phyloP scores from a whole-genome alignment of 2,329 filamentous ascomycete genomes.

The Dryadomyces quercus-mongolicae region DNA sequence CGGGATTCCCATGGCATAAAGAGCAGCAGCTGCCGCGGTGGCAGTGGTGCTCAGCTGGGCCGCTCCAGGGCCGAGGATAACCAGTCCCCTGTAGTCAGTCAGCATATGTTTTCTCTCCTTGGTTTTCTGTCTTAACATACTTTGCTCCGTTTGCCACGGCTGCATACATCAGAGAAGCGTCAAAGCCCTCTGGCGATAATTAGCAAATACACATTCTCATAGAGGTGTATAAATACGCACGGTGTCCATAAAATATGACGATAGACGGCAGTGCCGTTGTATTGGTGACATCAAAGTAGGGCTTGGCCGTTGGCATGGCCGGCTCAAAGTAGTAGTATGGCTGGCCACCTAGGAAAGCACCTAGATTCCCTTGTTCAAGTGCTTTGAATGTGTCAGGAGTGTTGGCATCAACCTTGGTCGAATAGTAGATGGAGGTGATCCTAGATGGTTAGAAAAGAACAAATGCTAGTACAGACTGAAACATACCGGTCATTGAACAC shows the following conservation, averaged over 20 bases:
- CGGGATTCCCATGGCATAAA: constrained; percentile 17
- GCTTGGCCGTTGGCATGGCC: constrained; percentile 31
- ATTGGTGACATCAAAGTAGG: constrained; percentile 26
- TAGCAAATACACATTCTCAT: neutral
- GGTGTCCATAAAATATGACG: constrained; percentile 43
- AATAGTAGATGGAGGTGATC: constrained; percentile 46
- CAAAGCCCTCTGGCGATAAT: constrained; percentile 30
- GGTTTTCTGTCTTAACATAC: constrained; percentile 13
- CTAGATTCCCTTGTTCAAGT: constrained; percentile 42
- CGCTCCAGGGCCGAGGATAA: constrained; percentile 21
- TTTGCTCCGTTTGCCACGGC: constrained; percentile 36
- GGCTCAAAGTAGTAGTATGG: constrained; percentile 49
- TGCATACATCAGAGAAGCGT: constrained; percentile 29
- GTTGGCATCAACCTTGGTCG: constrained; percentile 50
- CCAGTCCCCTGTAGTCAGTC: constrained; percentile 15
- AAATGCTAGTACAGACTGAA: neutral
- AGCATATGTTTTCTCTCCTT: neutral
- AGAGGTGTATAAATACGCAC: constrained; percentile 10
- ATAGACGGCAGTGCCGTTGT: constrained; percentile 34
- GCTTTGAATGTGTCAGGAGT: constrained; percentile 49
- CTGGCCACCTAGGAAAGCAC: constrained; percentile 43
- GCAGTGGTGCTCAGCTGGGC: constrained; percentile 18
- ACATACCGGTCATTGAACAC: constrained; percentile 42
- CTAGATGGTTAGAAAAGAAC: neutral
- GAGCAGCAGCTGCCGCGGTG: constrained; percentile 14